Percentiles rank a stretch among this genome's conserved stretches.
These are phyloP conservation scores for Eimeria praecox DNA, from an alignment of 169 alveolate genomes.

Conservation along the genomic window DNA sequence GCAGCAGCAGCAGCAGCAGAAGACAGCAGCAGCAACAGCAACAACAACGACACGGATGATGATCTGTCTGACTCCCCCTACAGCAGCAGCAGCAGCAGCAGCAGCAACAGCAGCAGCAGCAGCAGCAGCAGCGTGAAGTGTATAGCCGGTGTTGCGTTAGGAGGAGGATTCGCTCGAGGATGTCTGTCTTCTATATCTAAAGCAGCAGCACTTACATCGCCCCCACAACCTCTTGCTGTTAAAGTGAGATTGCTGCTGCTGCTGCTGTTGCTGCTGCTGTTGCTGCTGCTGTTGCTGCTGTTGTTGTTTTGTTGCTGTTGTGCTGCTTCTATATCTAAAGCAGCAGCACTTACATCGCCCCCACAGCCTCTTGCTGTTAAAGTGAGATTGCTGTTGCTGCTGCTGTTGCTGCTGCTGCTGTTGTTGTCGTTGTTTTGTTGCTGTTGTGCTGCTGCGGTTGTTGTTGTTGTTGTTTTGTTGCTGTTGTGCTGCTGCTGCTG, in stretches of 20 bases:
- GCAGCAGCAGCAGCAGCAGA: slow-evolving; percentile 1
- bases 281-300: not conserved
- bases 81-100: slow-evolving; percentile 2
- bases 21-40: not conserved
- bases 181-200: not conserved
- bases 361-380: too few species aligned
- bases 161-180: not conserved
- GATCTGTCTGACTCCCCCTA: not conserved
- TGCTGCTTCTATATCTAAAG: not conserved
- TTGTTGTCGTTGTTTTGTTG: too few species aligned
- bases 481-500: too few species aligned
- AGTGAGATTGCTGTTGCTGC: too few species aligned
- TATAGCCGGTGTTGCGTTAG: not conserved
- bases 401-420: too few species aligned
- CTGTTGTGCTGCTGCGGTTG: too few species aligned
- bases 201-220: not conserved
- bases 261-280: slow-evolving; percentile 9
- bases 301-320: not conserved
- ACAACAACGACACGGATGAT: not conserved
- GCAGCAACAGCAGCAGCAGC: not conserved
- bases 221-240: not conserved
- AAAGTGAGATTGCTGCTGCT: too few species aligned
- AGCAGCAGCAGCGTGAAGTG: too few species aligned
- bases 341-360: too few species aligned
- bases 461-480: too few species aligned